A percentile compares a stretch with the other conserved stretches of the same genome.
These are phyloP conservation scores for Botrytis fabae DNA, from an alignment of 2,329 filamentous ascomycete species.

Conservation along the genomic window DNA sequence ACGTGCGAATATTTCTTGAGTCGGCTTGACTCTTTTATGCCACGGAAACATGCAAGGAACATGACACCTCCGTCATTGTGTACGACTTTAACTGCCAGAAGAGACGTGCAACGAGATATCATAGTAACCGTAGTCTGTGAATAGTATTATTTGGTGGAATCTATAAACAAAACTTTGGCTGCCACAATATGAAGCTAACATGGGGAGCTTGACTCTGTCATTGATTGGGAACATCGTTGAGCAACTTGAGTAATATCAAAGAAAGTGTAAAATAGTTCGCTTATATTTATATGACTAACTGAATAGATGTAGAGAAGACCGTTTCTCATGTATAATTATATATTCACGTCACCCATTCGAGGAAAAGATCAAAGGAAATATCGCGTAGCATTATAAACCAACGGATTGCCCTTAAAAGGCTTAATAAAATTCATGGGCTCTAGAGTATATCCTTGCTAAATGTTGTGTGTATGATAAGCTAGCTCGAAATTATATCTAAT, in stretches of 20 bases:
- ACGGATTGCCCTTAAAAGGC: background rate
- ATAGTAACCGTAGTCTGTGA: background rate
- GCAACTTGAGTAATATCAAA: background rate
- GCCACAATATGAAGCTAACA: background rate
- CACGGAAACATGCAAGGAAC: background rate
- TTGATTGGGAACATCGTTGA: background rate
- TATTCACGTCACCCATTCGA: background rate
- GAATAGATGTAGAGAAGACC: background rate
- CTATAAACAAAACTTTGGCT: background rate
- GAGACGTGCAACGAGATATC: background rate
- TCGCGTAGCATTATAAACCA: too few species aligned
- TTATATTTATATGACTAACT: background rate
- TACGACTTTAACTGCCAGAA: background rate
- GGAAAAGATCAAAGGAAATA: too few species aligned
- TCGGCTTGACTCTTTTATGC: background rate
- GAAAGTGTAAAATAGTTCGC: background rate
- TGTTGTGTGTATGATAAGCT: background rate
- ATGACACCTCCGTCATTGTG: background rate
- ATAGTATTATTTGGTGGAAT: background rate
- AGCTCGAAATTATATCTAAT: background rate
- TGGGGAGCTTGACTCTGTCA: background rate
- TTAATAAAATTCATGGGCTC: background rate
- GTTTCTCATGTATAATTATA: background rate
- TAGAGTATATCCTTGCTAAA: background rate
- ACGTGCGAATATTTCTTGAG: background rate